Evolutionary conservation across 352 stramenopile species (phyloP), one percentile per base, ranked within the genome.

Genomic region (Phytopythium helicoides): DNA sequence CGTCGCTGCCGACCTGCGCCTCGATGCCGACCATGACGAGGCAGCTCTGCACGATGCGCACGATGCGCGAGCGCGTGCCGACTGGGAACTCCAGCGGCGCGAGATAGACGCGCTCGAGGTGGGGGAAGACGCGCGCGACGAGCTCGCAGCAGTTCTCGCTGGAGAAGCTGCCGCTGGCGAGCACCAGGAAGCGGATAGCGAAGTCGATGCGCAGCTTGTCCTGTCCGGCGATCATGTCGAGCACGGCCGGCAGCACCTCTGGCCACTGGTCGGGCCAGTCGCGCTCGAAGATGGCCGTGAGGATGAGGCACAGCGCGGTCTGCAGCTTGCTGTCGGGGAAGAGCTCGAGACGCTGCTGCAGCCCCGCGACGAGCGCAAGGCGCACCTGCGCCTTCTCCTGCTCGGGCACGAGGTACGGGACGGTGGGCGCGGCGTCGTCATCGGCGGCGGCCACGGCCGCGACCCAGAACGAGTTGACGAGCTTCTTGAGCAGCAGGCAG

Each of bases 181-280:
- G 73, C 48, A 73, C 87, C 33, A 93, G 54, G 60, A 93, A 91
- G 35, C 81, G 81, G 44, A 91, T 74, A 7, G 74, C 68, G 48
- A 93, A 85, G 56, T 78, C 78, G 36, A 89, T 87, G 11, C 65
- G 73, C 40, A 84, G 59, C 48, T 68, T 80, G 35, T 86, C 60
- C 40, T 75, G 58, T 12, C 63, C 71, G 0, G 75, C 60, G 41
- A 92, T 73, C 46, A 94, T 78, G 39, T 62, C 56, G 46, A 92
- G 60, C 9, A 92, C 54, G 2, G 72, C 62, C 2, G 84, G 81
- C 40, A 94, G 50, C 58, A 94, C 75, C 39, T 90, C 81, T 14
- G 66, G 56, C 84, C 84, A 94, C 62, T 94, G 80, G 54, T 92
- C 81, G 25, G 81, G 84, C 79, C 80, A 91, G 52, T 94, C 84